phyloP scores from a whole-genome alignment of 2,329 filamentous ascomycete genomes.

The Aspergillus alliaceus region DNA sequence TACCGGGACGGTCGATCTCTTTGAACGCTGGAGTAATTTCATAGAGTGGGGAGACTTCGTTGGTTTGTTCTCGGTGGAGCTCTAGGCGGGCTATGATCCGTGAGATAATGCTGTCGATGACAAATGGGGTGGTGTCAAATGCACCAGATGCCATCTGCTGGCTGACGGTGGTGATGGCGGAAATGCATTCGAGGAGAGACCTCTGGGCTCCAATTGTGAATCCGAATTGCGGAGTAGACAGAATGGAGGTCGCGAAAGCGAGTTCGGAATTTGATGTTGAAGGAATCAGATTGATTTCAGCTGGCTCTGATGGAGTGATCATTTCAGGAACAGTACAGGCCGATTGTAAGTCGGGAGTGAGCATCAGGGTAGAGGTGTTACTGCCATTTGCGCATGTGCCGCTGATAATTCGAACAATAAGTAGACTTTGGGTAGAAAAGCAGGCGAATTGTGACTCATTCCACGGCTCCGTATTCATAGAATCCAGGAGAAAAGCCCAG shows the following conservation, averaged over 20 bases:
- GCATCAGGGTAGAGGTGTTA: not conserved
- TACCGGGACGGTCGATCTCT: not conserved
- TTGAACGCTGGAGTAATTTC: not conserved
- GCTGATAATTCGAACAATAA: conserved; percentile 16
- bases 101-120: not conserved
- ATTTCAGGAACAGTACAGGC: not conserved
- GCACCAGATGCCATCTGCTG: not conserved
- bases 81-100: not conserved
- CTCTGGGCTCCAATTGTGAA: conserved; percentile 20
- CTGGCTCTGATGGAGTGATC: not conserved
- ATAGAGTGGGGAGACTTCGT: not conserved
- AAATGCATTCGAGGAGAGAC: conserved; percentile 16
- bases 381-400: conserved; percentile 10
- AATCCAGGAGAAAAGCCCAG: conserved; percentile 12
- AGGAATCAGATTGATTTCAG: not conserved
- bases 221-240: not conserved
- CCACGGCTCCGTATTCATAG: conserved; percentile 11
- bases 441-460: conserved; percentile 17
- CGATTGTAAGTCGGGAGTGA: not conserved
- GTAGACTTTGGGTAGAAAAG: conserved; percentile 17
- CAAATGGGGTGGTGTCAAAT: not conserved
- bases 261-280: not conserved
- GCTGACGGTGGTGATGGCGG: conserved; percentile 10
- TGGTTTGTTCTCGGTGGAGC: not conserved
- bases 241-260: not conserved